Base-by-base conservation (phyloP, 2,329 filamentous ascomycete genomes). In the Lojkania enalia region DNA sequence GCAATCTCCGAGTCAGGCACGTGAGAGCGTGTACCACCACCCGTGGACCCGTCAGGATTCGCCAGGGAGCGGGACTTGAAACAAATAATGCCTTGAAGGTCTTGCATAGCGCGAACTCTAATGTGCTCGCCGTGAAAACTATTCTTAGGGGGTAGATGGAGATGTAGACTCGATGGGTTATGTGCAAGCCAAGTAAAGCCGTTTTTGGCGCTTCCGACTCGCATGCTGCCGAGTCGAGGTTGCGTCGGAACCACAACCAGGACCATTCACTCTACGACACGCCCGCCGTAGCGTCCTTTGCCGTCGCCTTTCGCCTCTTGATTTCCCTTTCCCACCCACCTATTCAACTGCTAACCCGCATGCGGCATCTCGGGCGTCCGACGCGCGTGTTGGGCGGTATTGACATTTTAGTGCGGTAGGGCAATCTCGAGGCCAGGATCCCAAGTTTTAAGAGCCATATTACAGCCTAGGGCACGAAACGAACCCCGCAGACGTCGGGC, bases 311-410 rank as follows among this genome's bases (percentile, higher is more conserved):
- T 23, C 36, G 12, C 4, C 36, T n/a, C n/a, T n/a, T n/a, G n/a
- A n/a, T n/a, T 7, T 7, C 19, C 18, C 15, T 23, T 14, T n/a
- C 19, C 21, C 14, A 15, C 14, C 21, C 21, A 5, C 9, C 36
- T n/a, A 27, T 27, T 7, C 25, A 27, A 27, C n/a, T 27, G 81
- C 82, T 46, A 84, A 84, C 18, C 81, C 81, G 9, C 74, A 44
- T 19, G 77, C 79, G 11, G 7, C 9, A 6, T 11, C 29, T 15
- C 35, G 42, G 38, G 45, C 45, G 12, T 36, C 44, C 50, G 47
- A 46, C 46, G 46, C 47, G 48, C 42, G 49, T 44, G 47, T 43
- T 36, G 29, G 23, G 30, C 31, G 27, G 35, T 27, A 30, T 13
- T 25, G 40, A 27, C 20, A 36, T 35, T 25, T 33, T 36, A 35